A percentile compares a stretch with the other conserved stretches of the same genome.
These are phyloP conservation scores for Lactarius quietus DNA, from an alignment of 768 basidiomycete species.

Conservation along the genomic window DNA sequence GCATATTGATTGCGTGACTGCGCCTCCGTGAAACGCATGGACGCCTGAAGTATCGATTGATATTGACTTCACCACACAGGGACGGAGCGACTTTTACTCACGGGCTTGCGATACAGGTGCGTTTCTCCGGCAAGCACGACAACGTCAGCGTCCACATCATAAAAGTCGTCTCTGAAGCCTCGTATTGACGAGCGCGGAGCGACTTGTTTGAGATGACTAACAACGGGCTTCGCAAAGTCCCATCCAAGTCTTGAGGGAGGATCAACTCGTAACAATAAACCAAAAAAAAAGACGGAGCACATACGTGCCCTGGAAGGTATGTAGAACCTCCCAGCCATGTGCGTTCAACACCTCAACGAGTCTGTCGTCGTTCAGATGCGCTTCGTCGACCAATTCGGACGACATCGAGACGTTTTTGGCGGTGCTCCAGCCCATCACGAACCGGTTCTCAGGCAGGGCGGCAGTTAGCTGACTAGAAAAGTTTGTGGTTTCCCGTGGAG, in stretches of 20 bases:
- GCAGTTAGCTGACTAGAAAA: slow-evolving; percentile 1
- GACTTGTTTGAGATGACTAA: slow-evolving; percentile 38
- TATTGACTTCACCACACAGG: too few species aligned
- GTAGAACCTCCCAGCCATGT: slow-evolving; percentile 41
- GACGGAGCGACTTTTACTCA: slow-evolving; percentile 31
- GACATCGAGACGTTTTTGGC: slow-evolving; percentile 2
- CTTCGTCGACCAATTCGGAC: neutral
- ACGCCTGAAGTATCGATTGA: slow-evolving; percentile 13
- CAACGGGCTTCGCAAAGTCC: slow-evolving; percentile 44
- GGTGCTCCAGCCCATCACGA: slow-evolving; percentile 8
- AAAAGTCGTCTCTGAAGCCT: slow-evolving; percentile 42
- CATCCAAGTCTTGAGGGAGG: slow-evolving; percentile 36
- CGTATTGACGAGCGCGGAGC: slow-evolving; percentile 36
- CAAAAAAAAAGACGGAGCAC: slow-evolving; percentile 23
- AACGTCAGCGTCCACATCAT: slow-evolving; percentile 35
- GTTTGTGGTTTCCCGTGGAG: neutral
- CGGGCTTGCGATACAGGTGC: slow-evolving; percentile 41
- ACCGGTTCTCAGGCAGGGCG: neutral
- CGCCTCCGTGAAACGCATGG: slow-evolving; percentile 24
- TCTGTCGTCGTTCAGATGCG: slow-evolving; percentile 29
- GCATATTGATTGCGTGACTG: slow-evolving; percentile 12
- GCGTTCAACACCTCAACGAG: slow-evolving; percentile 35
- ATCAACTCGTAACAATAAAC: neutral
- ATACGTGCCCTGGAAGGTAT: slow-evolving; percentile 42
- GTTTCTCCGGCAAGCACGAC: slow-evolving; percentile 41